phyloP scores from a whole-genome alignment of 371 early-diverging fungal genomes.

The Nematocida sp. region DNA sequence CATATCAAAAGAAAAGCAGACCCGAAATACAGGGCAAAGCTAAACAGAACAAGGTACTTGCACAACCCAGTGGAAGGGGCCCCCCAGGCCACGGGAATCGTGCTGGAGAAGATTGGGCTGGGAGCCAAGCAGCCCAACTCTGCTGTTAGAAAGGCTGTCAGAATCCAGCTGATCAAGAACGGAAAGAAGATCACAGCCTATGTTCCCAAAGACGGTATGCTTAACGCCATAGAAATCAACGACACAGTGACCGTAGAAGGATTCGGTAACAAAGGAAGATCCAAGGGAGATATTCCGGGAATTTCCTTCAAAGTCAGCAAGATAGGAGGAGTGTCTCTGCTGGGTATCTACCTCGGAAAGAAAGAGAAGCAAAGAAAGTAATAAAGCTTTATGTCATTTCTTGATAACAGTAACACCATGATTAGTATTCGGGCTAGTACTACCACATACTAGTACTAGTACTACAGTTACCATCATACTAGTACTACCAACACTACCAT shows the following conservation, averaged over 20 bases:
- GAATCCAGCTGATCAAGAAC: conserved; percentile 99
- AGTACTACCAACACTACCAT: background rate
- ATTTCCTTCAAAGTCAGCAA: conserved; percentile 99
- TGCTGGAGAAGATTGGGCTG: conserved; percentile 91
- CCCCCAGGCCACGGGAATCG: conserved; percentile 99
- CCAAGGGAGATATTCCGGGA: conserved; percentile 99
- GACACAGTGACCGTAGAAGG: conserved; percentile 65
- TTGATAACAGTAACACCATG: background rate
- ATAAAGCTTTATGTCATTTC: conserved; percentile 37
- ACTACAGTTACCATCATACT: too few relatives aligned
- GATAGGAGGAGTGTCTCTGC: conserved; percentile 95
- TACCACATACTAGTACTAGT: too few relatives aligned
- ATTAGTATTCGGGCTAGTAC: background rate
- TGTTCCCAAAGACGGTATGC: conserved; percentile 99
- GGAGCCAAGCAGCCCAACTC: conserved; percentile 99
- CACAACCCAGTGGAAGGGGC: conserved; percentile 84
- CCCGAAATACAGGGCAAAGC: conserved; percentile 91
- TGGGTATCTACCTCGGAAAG: conserved; percentile 98
- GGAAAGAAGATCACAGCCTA: conserved; percentile 99
- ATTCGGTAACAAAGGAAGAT: conserved; percentile 70
- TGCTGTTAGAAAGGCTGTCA: conserved; percentile 99
- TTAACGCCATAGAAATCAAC: conserved; percentile 92
- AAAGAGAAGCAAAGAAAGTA: conserved; percentile 96
- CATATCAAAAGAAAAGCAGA: conserved; percentile 97
- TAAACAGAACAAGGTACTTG: conserved; percentile 90